Evolutionary conservation across 2,329 filamentous ascomycete genomes (phyloP), one percentile per base, ranked within the genome.

Genomic region (Pseudocercospora fuligena): DNA sequence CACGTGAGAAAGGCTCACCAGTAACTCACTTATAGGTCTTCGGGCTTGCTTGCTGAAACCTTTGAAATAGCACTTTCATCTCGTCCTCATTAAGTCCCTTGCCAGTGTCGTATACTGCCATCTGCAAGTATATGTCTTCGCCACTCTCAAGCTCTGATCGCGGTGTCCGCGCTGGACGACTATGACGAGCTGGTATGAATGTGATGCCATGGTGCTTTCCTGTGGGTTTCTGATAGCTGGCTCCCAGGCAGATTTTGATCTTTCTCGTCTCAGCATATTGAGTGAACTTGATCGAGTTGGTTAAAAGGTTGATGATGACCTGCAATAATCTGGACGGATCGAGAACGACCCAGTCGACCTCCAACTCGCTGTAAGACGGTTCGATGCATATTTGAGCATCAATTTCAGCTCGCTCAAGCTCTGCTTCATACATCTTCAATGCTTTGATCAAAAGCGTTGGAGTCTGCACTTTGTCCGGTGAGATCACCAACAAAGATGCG

Each of bases 261-360:
- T 70, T 71, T 0, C 79, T 78, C 2, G 70, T 68, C 1, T 74
- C 59, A 1, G 76, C 75, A 23, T 77, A 72, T 46, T 81, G 79
- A 0, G 82, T 82, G 68, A 83, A 83, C 62, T 83, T 83, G 74
- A 83, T 81, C 0, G 80, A 78, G 58, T 83, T 83, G 8, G 81
- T 82, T n/a, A 83, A 75, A 1, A 83, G 73, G 54, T 78, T 78
- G 64, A 79, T 78, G 33, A 80, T 74, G 3, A 83, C 79, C 53
- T 83, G 82, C 0, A 82, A 78, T 9, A 83, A 72, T 23, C 81
- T 75, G 36, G 77, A 80, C 0, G 80, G 79, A 65, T 83, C 82
- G 0, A 83, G 69, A 21, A 79, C 74, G 2, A 83, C 73, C 66
- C 79, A 76, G 21, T 80, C 77, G 11, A 82, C 74, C 3, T 69